Base-by-base conservation (phyloP, 257 asterid species). In the Fraxinus pennsylvanica region DNA sequence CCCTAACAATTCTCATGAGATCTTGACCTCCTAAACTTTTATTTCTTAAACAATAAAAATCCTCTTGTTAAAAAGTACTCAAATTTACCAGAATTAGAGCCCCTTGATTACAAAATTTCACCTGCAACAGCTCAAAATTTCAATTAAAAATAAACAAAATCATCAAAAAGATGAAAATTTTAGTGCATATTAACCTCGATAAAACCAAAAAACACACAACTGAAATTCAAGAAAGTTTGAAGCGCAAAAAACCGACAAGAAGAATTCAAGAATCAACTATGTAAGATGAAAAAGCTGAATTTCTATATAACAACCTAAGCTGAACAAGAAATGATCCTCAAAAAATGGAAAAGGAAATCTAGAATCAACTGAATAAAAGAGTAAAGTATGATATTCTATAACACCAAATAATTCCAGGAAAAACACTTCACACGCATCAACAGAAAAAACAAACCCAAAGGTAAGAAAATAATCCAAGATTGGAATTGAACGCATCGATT, bases 1-100 rank as follows among this genome's bases (percentile, higher is more conserved):
- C 99, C 99, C 97, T 90, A 90, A 86, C 89, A 93, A 96, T 90
- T 93, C 97, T 93, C 99, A 93, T 96, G 93, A 96, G 97, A 94
- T 86, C 96, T 90, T 81, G 83, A 83, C 86, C 89, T 85, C 92
- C 92, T 79, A 89, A 85, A 81, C 84, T 80, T 85, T 74, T 85
- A 81, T 79, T 85, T 85, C 84, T 86, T 85, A 84, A 80, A 82
- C 85, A 90, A 89, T 81, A 84, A 89, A 59, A 85, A 87, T 81
- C 91, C 90, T 85, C 90, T 89, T 87, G 84, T 82, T 84, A 84
- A 79, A 86, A 86, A 83, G 87, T 83, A 79, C 84, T 85, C 67
- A 71, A 89, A 88, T 89, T 85, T 90, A 89, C 92, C 92, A 81
- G 87, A 67, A 79, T 81, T 79, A 73, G 75, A 80, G 81, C 52